Percentiles rank a stretch among this genome's conserved stretches.
phyloP scores from a whole-genome alignment of 805 yeast species.

The Millerago galiae region DNA sequence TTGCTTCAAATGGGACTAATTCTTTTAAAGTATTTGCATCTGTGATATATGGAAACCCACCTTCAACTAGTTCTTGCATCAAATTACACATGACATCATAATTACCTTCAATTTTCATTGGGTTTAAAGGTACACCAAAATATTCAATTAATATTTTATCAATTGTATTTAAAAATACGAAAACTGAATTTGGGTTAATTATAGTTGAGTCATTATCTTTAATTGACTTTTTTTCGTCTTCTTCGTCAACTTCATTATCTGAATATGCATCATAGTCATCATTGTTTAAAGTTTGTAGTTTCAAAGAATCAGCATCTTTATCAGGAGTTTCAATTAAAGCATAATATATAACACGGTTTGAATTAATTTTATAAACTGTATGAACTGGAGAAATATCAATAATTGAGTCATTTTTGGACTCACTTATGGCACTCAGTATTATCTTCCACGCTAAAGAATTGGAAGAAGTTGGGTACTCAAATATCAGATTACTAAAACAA shows the following conservation, averaged over 20 bases:
- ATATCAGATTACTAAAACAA: slow-evolving; percentile 26
- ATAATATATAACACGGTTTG: slow-evolving; percentile 12
- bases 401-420: slow-evolving; percentile 14
- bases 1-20: slow-evolving; percentile 48
- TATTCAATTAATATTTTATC: slow-evolving; percentile 49
- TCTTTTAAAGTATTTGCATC: slow-evolving; percentile 68
- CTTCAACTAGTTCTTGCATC: slow-evolving; percentile 72
- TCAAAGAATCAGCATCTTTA: slow-evolving; percentile 8
- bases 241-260: neutral
- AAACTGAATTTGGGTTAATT: slow-evolving; percentile 48
- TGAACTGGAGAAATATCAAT: slow-evolving; percentile 16
- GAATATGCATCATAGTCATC: neutral
- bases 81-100: slow-evolving; percentile 65
- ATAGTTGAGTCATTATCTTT: slow-evolving; percentile 7
- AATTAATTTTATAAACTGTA: slow-evolving; percentile 12
- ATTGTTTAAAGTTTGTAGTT: slow-evolving; percentile 11
- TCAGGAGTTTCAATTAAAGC: slow-evolving; percentile 14
- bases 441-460: slow-evolving; percentile 27
- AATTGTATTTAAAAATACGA: slow-evolving; percentile 44
- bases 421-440: slow-evolving; percentile 20
- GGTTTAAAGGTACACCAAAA: slow-evolving; percentile 48
- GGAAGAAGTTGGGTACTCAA: slow-evolving; percentile 31
- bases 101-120: slow-evolving; percentile 58
- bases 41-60: slow-evolving; percentile 64
- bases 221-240: neutral